Percentiles rank a stretch among this genome's conserved stretches.
Conservation (phyloP, 2,329 filamentous ascomycete genomes). For the Colletotrichum camelliae region DNA sequence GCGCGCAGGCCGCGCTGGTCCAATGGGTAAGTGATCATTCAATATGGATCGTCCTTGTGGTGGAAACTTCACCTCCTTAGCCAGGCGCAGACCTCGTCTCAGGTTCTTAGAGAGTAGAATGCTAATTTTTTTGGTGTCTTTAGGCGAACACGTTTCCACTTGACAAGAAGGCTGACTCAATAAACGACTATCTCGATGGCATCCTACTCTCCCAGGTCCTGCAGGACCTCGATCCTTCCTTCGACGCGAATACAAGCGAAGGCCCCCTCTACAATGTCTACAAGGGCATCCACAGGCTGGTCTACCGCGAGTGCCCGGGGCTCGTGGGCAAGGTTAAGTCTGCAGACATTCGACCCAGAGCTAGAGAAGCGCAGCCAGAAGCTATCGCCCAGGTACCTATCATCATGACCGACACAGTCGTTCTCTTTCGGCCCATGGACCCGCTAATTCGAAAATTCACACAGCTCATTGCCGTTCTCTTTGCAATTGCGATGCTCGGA, state of each 20-base stretch:
- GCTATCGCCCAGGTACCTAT: slow-evolving; percentile 56
- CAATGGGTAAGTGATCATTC: slow-evolving; percentile 52
- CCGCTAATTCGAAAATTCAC: slow-evolving; percentile 35
- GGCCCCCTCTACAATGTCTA: slow-evolving; percentile 54
- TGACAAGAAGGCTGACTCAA: slow-evolving; percentile 50
- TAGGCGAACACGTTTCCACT: slow-evolving; percentile 47
- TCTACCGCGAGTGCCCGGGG: slow-evolving; percentile 56
- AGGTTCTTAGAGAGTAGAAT: slow-evolving; percentile 11
- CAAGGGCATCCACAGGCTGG: slow-evolving; percentile 60
- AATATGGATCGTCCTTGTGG: background rate
- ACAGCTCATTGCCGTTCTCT: slow-evolving; percentile 66
- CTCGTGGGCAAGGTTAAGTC: slow-evolving; percentile 57
- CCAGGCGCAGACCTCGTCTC: slow-evolving; percentile 11
- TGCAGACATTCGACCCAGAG: slow-evolving; percentile 63
- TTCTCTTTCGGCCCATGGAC: background rate
- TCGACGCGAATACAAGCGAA: slow-evolving; percentile 39
- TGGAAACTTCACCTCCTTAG: background rate
- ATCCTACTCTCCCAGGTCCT: slow-evolving; percentile 60
- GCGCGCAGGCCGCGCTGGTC: slow-evolving; percentile 59
- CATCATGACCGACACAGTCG: background rate
- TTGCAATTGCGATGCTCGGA: slow-evolving; percentile 65
- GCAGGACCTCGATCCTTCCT: slow-evolving; percentile 62
- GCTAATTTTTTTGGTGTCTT: background rate
- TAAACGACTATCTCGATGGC: slow-evolving; percentile 59
- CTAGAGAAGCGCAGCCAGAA: slow-evolving; percentile 59